phyloP scores from a whole-genome alignment of 495 filamentous ascomycete genomes.

The Xylaria castorea region DNA sequence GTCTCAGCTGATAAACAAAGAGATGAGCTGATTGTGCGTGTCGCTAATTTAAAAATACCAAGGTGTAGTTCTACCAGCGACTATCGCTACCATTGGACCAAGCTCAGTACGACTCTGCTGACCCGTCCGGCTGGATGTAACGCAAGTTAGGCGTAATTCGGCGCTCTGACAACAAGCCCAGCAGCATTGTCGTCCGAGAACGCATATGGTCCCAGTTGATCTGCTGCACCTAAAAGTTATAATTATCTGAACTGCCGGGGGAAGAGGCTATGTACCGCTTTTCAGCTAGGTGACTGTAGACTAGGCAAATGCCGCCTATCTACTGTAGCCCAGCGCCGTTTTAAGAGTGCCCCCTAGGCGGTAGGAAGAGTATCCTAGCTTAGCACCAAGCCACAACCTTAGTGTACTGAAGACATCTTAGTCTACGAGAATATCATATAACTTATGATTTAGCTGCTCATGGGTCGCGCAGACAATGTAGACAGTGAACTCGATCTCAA shows the following conservation, averaged over 20 bases:
- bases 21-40: not conserved
- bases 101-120: not conserved
- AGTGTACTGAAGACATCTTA: not conserved
- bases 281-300: not conserved
- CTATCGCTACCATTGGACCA: not conserved
- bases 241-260: slow-evolving; percentile 10
- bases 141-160: not conserved
- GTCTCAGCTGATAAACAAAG: slow-evolving; percentile 1
- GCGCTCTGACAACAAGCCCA: not conserved
- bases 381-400: not conserved
- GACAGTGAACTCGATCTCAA: too few species aligned
- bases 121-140: not conserved
- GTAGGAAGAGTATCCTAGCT: slow-evolving; percentile 1
- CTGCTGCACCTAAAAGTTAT: not conserved
- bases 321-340: not conserved
- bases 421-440: too few species aligned
- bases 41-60: slow-evolving; percentile 12
- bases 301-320: too few species aligned
- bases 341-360: not conserved
- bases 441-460: too few species aligned
- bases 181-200: not conserved
- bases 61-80: not conserved
- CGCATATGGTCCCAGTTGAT: not conserved
- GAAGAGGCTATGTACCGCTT: slow-evolving; percentile 10
- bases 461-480: too few species aligned